Conservation (phyloP, 1,284 basidiomycete species). For the Trichosporon sp. region DNA sequence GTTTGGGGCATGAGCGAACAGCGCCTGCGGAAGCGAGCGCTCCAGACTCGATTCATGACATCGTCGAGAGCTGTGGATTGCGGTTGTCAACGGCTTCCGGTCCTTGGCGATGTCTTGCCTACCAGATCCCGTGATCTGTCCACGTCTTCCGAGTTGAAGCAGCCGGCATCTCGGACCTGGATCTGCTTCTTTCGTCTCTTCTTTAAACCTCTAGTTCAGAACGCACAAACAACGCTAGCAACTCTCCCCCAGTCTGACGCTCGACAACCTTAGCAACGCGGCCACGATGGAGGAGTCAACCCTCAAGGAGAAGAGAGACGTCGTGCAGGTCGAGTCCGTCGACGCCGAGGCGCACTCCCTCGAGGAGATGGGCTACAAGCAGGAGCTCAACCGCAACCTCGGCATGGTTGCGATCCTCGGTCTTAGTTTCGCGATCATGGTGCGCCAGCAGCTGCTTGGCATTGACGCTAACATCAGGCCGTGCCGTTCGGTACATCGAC, state of each 20-base stretch:
- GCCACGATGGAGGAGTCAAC: not conserved
- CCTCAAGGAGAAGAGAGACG: constrained; percentile 8
- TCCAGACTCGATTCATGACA: not conserved
- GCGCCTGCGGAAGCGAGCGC: no score
- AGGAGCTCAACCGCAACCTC: constrained; percentile 57
- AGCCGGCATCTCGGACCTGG: not conserved
- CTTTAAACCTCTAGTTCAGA: not conserved
- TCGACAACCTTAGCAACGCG: not conserved
- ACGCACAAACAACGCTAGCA: not conserved
- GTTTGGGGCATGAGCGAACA: not conserved
- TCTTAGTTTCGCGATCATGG: constrained; percentile 56
- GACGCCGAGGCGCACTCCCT: constrained; percentile 36
- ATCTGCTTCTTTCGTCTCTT: not conserved
- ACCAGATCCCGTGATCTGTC: not conserved
- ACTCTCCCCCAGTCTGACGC: no score
- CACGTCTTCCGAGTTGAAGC: not conserved
- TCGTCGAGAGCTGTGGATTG: not conserved
- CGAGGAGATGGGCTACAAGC: constrained; percentile 58
- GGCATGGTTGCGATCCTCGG: constrained; percentile 59
- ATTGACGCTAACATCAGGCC: constrained; percentile 26
- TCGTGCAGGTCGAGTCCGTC: constrained; percentile 12
- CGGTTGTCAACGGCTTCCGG: not conserved
- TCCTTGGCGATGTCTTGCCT: constrained; percentile 6
- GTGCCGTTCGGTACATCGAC: constrained; percentile 53
- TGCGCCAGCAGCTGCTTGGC: not conserved